Evolutionary conservation across 176 grass and related monocot genomes (phyloP), one percentile per base, ranked within the genome.

Genomic region (Typha latifolia): DNA sequence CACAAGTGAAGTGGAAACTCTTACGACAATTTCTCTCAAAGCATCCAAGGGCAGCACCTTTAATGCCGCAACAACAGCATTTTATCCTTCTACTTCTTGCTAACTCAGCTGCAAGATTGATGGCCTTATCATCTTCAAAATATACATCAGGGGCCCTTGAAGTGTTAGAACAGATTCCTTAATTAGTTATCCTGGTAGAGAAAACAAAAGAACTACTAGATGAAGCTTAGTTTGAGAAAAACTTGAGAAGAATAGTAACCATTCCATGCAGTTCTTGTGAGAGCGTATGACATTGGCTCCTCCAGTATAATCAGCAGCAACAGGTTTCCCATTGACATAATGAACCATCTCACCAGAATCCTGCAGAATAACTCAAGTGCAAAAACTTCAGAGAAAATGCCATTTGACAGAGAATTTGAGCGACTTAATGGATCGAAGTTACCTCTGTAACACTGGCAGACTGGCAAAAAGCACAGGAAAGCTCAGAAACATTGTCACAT

Each of bases 131-230:
- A 76, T 88, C 82, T 73, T 96, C 78, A 51, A 96, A 91, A 77
- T 96, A 96, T 53, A 96, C 88, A 77, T 96, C 80, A 84, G 92
- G 92, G 65, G 92, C 85, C 92, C 92, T 96, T 66, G n/a, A 7
- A 11, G 22, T 62, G 32, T 66, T 74, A 76, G 14, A 78, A 72
- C 49, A 26, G n/a, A 14, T 49, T 1, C 14, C 34, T 37, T 37
- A 37, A 37, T 37, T 37, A 37, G 4, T 37, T 37, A 37, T 37
- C 34, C 34, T 37, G 34, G 34, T 37, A 37, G 4, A 37, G 34
- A 37, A 26, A 26, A 26, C 34, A 37, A 37, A 37, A 37, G 7
- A 37, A 37, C 34, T 37, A 4, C 34, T 37, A 37, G 5, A 6
- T 6, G 4, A 37, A 37, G 11, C 12, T 26, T 12, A 29, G 18